These are phyloP conservation scores for Olyra latifolia DNA, from an alignment of 176 grass and related monocot genomes.

Conservation along the genomic window DNA sequence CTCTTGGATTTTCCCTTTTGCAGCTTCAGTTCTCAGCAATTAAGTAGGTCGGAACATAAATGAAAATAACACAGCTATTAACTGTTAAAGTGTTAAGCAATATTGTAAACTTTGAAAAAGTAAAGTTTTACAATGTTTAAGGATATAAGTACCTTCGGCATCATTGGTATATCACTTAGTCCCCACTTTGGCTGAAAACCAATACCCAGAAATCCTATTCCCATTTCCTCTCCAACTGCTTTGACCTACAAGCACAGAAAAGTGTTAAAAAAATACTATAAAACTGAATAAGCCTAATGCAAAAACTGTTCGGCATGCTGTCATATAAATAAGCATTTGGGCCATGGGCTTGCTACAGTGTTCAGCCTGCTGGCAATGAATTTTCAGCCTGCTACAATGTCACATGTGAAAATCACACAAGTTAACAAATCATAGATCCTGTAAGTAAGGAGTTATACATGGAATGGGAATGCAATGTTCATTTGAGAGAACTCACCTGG, in stretches of 20 bases:
- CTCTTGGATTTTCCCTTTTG: background rate
- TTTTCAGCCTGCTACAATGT: background rate
- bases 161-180: constrained; percentile 77
- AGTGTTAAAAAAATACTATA: background rate
- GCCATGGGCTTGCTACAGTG: background rate
- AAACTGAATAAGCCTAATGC: background rate
- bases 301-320: background rate
- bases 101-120: background rate
- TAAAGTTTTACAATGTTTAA: constrained; percentile 7
- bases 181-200: constrained; percentile 96
- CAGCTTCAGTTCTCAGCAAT: background rate
- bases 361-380: constrained; percentile 6
- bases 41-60: background rate
- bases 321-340: background rate
- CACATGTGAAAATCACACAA: constrained; percentile 6
- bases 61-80: background rate
- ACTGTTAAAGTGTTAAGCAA: constrained; percentile 26
- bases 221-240: constrained; percentile 92
- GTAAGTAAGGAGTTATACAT: background rate
- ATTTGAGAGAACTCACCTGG: constrained; percentile 57
- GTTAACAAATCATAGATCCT: background rate
- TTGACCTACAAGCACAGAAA: constrained; percentile 68
- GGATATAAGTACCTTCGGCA: constrained; percentile 77
- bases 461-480: background rate
- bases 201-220: constrained; percentile 93